Conservation (phyloP, 345 rosid species). For the Barbarea vulgaris region DNA sequence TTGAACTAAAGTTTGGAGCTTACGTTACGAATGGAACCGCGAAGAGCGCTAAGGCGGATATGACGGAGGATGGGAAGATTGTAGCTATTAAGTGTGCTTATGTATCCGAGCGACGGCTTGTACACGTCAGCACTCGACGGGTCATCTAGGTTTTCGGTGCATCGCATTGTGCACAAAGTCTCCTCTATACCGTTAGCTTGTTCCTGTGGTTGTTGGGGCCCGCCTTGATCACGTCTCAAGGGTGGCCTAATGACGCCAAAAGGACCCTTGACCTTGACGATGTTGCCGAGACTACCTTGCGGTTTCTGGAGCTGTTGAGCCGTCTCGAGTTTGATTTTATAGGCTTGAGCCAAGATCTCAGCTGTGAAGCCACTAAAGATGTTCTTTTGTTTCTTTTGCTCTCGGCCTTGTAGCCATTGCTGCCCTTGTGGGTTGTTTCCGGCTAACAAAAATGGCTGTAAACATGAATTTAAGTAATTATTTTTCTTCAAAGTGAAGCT, state of each 20-base stretch:
- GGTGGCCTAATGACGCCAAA: conserved; percentile 55
- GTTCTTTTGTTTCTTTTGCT: conserved; percentile 46
- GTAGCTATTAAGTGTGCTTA: conserved; percentile 53
- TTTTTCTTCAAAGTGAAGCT: too few relatives aligned
- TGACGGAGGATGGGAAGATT: conserved; percentile 56
- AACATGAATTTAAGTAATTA: background rate
- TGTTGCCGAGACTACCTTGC: conserved; percentile 53
- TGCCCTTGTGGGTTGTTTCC: conserved; percentile 56
- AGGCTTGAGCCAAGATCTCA: conserved; percentile 53
- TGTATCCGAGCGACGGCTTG: conserved; percentile 51
- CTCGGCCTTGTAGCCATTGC: conserved; percentile 31
- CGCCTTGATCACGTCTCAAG: conserved; percentile 13
- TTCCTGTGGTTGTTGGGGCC: conserved; percentile 21
- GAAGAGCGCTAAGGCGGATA: conserved; percentile 55
- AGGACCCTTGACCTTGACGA: conserved; percentile 48
- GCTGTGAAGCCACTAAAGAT: conserved; percentile 56
- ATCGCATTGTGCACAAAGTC: conserved; percentile 58
- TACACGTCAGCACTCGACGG: conserved; percentile 54
- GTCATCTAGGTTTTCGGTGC: conserved; percentile 55
- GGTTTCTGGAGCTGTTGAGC: conserved; percentile 52
- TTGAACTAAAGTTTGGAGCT: background rate
- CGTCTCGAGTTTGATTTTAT: conserved; percentile 43
- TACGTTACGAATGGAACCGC: conserved; percentile 45
- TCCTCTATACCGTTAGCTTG: conserved; percentile 56
- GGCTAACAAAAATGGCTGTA: conserved; percentile 55